These are phyloP conservation scores for Fraxinus velutina DNA, from an alignment of 305 asterid species.

Conservation along the genomic window DNA sequence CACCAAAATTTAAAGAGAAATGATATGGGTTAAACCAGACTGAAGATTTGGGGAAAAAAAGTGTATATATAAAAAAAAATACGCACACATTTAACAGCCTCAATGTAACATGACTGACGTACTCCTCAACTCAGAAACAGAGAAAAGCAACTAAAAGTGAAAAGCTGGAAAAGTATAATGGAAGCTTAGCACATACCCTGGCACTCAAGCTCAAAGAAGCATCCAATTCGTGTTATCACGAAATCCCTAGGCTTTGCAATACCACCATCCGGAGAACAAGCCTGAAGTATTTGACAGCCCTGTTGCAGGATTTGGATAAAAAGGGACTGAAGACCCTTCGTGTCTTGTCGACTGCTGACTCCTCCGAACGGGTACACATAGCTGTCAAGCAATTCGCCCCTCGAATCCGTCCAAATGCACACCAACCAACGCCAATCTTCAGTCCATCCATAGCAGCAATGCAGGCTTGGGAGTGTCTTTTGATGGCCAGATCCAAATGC, in stretches of 20 bases:
- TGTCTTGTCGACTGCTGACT: constrained; percentile 95
- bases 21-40: constrained; percentile 9
- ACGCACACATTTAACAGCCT: neutral
- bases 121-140: neutral
- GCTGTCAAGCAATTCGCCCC: constrained; percentile 96
- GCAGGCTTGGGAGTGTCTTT: constrained; percentile 79
- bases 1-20: neutral
- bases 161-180: constrained; percentile 1
- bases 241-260: constrained; percentile 84
- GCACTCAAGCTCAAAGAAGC: constrained; percentile 98
- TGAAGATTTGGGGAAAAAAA: neutral
- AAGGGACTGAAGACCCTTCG: constrained; percentile 96
- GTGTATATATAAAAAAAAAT: neutral
- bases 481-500: constrained; percentile 67
- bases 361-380: constrained; percentile 95
- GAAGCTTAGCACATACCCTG: constrained; percentile 55
- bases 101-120: constrained; percentile 4
- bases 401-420: constrained; percentile 95
- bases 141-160: neutral
- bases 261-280: constrained; percentile 70
- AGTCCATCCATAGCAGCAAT: constrained; percentile 99
- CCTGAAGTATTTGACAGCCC: constrained; percentile 98
- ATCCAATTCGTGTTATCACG: constrained; percentile 88
- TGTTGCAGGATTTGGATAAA: constrained; percentile 92
- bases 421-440: constrained; percentile 99